phyloP scores from a whole-genome alignment of 495 filamentous ascomycete species.

The Neurospora sp. region DNA sequence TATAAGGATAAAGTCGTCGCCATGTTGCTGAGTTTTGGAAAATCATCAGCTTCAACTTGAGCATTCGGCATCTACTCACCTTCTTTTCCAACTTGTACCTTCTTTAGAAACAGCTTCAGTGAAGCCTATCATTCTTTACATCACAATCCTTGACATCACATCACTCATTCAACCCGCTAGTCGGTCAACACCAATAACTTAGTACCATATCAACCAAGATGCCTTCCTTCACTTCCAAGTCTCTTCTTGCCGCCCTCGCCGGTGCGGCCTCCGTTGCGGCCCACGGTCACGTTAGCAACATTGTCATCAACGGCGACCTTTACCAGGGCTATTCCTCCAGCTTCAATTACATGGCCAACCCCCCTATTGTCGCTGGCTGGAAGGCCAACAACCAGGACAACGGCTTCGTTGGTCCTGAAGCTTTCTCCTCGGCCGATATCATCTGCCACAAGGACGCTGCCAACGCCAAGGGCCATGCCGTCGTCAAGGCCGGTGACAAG shows the following conservation, averaged over 20 bases:
- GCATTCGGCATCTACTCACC: slow-evolving; percentile 11
- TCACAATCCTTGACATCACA: slow-evolving; percentile 4
- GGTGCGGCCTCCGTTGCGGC: slow-evolving; percentile 44
- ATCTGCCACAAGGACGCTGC: slow-evolving; percentile 40
- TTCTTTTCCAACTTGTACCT: slow-evolving; percentile 13
- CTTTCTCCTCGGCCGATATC: slow-evolving; percentile 32
- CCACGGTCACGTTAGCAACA: slow-evolving; percentile 51
- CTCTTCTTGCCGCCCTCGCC: slow-evolving; percentile 33
- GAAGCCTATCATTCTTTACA: slow-evolving; percentile 18
- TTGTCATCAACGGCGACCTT: slow-evolving; percentile 48
- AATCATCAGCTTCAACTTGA: neutral
- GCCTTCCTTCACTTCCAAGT: slow-evolving; percentile 19
- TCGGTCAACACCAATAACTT: neutral
- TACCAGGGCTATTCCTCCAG: slow-evolving; percentile 29
- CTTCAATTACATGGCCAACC: slow-evolving; percentile 29
- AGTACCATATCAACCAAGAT: slow-evolving; percentile 10
- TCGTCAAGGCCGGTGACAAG: slow-evolving; percentile 33
- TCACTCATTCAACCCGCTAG: neutral
- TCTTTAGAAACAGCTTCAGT: slow-evolving; percentile 19
- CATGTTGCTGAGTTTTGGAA: slow-evolving; percentile 5
- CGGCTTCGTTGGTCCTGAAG: slow-evolving; percentile 45
- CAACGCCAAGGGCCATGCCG: slow-evolving; percentile 29
- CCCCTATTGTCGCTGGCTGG: slow-evolving; percentile 47
- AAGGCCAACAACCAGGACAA: slow-evolving; percentile 44
- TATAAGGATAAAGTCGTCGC: neutral